Conservation (phyloP, 129 eudicot genomes). For the Lonicera japonica region DNA sequence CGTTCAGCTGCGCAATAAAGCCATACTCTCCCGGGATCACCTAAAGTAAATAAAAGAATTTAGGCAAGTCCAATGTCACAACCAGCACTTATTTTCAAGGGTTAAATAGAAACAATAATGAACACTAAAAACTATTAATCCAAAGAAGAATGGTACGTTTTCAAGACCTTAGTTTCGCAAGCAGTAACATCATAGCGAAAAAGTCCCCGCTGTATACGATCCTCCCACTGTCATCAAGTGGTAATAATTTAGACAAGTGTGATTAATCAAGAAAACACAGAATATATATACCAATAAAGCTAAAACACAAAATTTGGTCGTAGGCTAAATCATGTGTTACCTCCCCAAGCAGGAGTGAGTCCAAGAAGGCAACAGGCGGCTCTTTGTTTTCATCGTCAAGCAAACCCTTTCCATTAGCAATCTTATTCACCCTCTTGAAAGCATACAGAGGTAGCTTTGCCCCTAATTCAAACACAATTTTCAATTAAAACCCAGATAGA, state of each 20-base stretch:
- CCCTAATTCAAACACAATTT: constrained; percentile 27
- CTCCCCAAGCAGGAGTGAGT: constrained; percentile 90
- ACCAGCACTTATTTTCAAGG: not conserved
- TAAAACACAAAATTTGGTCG: not conserved
- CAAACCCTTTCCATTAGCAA: constrained; percentile 24
- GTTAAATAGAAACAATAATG: not conserved
- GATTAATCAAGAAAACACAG: no score
- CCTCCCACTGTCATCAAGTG: constrained; percentile 66
- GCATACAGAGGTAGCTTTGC: constrained; percentile 88
- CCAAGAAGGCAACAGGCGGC: constrained; percentile 69
- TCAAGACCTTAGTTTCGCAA: constrained; percentile 80
- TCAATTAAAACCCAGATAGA: not conserved
- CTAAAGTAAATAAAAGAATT: constrained; percentile 23
- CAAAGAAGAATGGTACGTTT: not conserved
- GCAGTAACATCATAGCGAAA: constrained; percentile 98
- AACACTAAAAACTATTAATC: not conserved
- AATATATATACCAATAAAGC: no score
- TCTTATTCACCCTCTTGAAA: constrained; percentile 33
- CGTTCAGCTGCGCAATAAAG: constrained; percentile 89
- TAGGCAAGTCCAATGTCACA: not conserved
- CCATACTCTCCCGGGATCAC: constrained; percentile 86
- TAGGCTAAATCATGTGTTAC: constrained; percentile 19
- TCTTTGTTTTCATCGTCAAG: constrained; percentile 35
- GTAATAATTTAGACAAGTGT: constrained; percentile 14
- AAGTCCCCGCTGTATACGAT: constrained; percentile 76